Percentiles rank a stretch among this genome's conserved stretches.
These are phyloP conservation scores for Geotrichum fermentans DNA, from an alignment of 1,139 yeast species.

Conservation along the genomic window DNA sequence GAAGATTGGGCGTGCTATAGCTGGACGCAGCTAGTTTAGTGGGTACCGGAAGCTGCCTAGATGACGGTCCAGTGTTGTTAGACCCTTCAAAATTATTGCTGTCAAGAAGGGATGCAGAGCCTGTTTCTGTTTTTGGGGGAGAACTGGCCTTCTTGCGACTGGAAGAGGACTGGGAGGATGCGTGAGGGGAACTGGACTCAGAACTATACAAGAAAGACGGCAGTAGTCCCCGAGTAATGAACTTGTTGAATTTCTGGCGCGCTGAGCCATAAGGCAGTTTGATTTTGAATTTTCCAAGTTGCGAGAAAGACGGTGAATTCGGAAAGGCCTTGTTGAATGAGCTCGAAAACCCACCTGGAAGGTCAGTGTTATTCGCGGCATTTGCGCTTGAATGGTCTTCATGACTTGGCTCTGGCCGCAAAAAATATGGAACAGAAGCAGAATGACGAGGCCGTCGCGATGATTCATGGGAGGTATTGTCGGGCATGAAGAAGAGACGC, in stretches of 20 bases:
- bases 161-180: constrained; percentile 18
- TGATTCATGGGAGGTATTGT: constrained; percentile 6
- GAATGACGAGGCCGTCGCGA: constrained; percentile 13
- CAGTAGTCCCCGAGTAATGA: constrained; percentile 22
- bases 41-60: not conserved
- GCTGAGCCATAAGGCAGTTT: constrained; percentile 18
- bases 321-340: not conserved
- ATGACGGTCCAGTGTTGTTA: too few relatives aligned
- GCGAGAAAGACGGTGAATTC: not conserved
- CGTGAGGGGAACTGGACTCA: constrained; percentile 15
- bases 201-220: constrained; percentile 23
- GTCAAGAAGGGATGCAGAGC: too few relatives aligned
- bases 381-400: not conserved
- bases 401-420: not conserved
- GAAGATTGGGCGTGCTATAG: constrained; percentile 12
- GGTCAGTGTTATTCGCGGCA: not conserved
- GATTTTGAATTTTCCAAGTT: constrained; percentile 16
- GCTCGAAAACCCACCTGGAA: not conserved
- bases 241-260: constrained; percentile 19
- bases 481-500: constrained; percentile 10
- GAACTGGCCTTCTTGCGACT: not conserved
- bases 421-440: constrained; percentile 16
- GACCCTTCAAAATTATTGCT: too few relatives aligned
- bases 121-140: constrained; percentile 4
- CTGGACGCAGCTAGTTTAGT: not conserved